Conservation (phyloP, 2,329 filamentous ascomycete species). For the Fusarium sp. region DNA sequence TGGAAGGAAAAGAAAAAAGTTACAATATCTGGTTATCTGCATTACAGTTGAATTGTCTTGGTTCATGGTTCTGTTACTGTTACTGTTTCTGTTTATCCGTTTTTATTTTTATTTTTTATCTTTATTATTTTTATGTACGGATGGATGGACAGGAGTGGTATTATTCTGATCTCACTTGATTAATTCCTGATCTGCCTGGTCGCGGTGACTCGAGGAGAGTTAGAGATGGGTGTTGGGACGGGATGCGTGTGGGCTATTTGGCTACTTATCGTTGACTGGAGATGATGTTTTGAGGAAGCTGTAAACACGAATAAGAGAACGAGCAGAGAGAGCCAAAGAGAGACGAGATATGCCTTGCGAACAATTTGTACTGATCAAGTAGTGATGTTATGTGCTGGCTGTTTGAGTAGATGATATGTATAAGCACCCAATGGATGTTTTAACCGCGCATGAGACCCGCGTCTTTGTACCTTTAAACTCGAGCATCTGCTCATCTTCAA, state of each 20-base stretch:
- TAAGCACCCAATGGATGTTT: neutral
- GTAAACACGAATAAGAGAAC: conserved; percentile 25
- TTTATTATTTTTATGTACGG: neutral
- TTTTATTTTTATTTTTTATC: neutral
- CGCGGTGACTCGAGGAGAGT: conserved; percentile 31
- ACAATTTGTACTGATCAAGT: neutral
- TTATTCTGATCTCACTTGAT: conserved; percentile 21
- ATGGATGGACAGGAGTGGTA: conserved; percentile 7
- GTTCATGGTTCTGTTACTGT: conserved; percentile 24
- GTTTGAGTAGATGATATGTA: conserved; percentile 16
- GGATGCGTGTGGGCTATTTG: conserved; percentile 19
- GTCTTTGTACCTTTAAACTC: neutral
- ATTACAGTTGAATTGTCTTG: conserved; percentile 28
- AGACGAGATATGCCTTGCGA: conserved; percentile 17
- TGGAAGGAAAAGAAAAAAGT: conserved; percentile 44
- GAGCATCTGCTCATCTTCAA: neutral
- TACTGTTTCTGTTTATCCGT: conserved; percentile 20
- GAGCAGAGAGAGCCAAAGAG: conserved; percentile 6
- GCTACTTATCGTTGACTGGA: neutral
- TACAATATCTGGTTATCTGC: conserved; percentile 36
- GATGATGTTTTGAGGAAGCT: neutral
- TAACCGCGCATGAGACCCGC: neutral
- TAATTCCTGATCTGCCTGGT: conserved; percentile 42
- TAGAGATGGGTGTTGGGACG: conserved; percentile 6
- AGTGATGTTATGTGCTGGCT: neutral